Base-by-base conservation (phyloP, 164 flowering plant genomes). In the Houttuynia cordata region DNA sequence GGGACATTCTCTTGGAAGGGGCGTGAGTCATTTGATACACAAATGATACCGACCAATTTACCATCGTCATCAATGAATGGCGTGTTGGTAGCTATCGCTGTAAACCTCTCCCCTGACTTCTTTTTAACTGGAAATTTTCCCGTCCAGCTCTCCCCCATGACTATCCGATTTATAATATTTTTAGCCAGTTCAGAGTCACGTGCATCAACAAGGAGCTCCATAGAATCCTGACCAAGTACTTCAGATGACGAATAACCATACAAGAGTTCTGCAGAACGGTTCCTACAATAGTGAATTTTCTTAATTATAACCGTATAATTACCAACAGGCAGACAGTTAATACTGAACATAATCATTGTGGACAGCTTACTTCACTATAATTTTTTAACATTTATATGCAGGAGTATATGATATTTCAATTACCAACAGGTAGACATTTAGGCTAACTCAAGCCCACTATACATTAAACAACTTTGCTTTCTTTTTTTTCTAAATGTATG, bases 231-330 rank as follows among this genome's bases (percentile, higher is more conserved):
- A 24, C 97, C 96, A 15, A 88, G 75, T 18, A 85, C 99, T 70
- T 94, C 99, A 1, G 81, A 78, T 24, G 80, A 79, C 39, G 88
- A 73, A 72, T 87, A 88, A 30, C 99, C 99, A 83, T 86, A 94
- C 51, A 87, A 75, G 20, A 67, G 69, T 61, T 88, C 94, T 59
- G 97, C 99, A 17, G 73, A 73, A 39, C 79, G 76, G 62, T 94
- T 94, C 99, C 97, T 94, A 80, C 75, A 78, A 50, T 53, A 61
- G 42, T 24, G 21, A 64, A 65, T 37, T 15, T 56, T 37, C 50
- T 45, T 61, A 17, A 61, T 58, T 59, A 17, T n/a, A n/a, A n/a
- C n/a, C 2, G 37, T 30, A 30, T 2, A 30, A 30, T 30, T 30
- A 30, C 37, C 37, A 30, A 30, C 37, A 30, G 37, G 37, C 37